These are phyloP conservation scores for Auricularia cornea DNA, from an alignment of 768 basidiomycete species.

Conservation along the genomic window DNA sequence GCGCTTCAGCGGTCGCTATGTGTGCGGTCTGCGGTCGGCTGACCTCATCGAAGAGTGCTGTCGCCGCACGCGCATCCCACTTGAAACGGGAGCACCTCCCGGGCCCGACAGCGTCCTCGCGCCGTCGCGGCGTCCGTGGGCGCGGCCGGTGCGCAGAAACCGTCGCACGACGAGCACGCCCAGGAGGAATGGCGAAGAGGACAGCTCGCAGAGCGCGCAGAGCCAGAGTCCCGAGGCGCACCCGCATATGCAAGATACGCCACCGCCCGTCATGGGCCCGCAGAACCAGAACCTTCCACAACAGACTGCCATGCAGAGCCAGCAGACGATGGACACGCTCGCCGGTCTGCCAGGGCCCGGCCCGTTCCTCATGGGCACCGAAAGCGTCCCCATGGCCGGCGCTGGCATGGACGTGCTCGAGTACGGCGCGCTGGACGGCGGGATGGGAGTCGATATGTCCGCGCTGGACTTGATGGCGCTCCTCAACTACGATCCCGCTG, in stretches of 20 bases:
- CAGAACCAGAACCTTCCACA: slow-evolving; percentile 8
- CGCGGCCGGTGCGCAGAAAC: slow-evolving; percentile 80
- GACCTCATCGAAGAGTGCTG: slow-evolving; percentile 96
- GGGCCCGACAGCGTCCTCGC: slow-evolving; percentile 35
- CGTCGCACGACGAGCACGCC: slow-evolving; percentile 25
- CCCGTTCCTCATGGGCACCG: slow-evolving; percentile 15
- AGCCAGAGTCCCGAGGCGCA: slow-evolving; percentile 34
- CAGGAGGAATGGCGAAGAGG: background rate
- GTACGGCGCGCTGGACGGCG: slow-evolving; percentile 30
- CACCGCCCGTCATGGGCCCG: slow-evolving; percentile 28
- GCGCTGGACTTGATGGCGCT: slow-evolving; percentile 54
- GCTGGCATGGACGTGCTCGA: slow-evolving; percentile 40
- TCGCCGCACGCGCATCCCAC: slow-evolving; percentile 67
- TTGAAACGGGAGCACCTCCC: slow-evolving; percentile 50
- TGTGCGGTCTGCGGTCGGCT: slow-evolving; percentile 83
- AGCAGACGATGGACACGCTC: background rate
- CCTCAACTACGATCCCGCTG: slow-evolving; percentile 34
- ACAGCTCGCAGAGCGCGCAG: background rate
- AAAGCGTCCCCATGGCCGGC: slow-evolving; percentile 20
- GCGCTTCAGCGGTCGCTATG: slow-evolving; percentile 84
- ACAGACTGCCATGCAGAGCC: background rate
- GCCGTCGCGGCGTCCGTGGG: slow-evolving; percentile 70
- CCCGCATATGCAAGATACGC: slow-evolving; percentile 48
- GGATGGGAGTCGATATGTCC: slow-evolving; percentile 28
- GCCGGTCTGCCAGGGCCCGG: background rate